Conservation (phyloP, 768 basidiomycete species). For the Psilocybe cyanescens region DNA sequence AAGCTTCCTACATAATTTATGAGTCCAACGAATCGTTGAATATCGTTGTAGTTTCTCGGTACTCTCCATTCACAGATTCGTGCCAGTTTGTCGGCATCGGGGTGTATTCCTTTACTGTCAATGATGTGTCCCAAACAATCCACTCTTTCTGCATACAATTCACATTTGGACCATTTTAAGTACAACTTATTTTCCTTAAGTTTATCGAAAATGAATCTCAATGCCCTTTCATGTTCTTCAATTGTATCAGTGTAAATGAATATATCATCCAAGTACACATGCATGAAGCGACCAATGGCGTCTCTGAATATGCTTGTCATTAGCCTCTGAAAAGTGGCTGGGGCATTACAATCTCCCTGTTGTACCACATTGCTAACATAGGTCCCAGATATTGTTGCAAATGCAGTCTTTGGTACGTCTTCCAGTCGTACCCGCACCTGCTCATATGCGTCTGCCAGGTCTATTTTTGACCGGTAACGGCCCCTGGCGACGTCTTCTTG, state of each 20-base stretch:
- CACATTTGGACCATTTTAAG: constrained; percentile 27
- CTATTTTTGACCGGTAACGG: constrained; percentile 39
- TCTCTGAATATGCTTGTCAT: constrained; percentile 46
- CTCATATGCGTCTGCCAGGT: constrained; percentile 45
- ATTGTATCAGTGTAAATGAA: constrained; percentile 39
- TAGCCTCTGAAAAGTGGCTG: constrained; percentile 46
- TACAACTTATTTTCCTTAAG: constrained; percentile 32
- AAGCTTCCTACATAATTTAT: constrained; percentile 41
- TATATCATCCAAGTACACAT: constrained; percentile 50
- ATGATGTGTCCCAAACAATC: constrained; percentile 45
- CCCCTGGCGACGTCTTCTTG: constrained; percentile 34
- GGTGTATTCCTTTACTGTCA: constrained; percentile 39
- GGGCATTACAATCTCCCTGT: constrained; percentile 49
- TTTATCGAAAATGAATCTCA: constrained; percentile 32
- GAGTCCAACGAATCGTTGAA: constrained; percentile 43
- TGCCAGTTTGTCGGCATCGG: constrained; percentile 38
- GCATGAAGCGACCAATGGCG: constrained; percentile 38
- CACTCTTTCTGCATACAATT: constrained; percentile 4
- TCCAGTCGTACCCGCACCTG: constrained; percentile 36
- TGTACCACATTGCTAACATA: constrained; percentile 44
- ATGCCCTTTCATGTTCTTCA: constrained; percentile 39
- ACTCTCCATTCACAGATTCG: constrained; percentile 35
- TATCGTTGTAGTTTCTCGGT: constrained; percentile 35
- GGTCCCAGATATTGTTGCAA: constrained; percentile 40
- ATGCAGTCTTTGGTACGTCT: constrained; percentile 34